Evolutionary conservation across 73 alveolate species (phyloP).

Genomic region (Tetrahymena thermophila): DNA sequence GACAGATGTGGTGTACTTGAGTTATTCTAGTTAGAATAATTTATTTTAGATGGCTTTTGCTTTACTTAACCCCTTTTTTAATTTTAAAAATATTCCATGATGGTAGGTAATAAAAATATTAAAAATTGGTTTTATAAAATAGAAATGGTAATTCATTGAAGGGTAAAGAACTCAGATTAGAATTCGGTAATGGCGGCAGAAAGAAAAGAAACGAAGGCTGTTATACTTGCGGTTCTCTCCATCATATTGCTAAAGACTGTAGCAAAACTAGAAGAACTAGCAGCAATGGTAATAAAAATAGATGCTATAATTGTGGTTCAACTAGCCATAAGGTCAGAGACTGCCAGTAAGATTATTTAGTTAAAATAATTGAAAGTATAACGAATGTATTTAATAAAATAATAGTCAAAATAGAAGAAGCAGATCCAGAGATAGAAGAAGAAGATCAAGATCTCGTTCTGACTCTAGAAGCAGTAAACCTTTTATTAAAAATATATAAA

Average conservation of each 20-base stretch:
- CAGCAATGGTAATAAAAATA: neutral
- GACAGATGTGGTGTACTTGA: neutral
- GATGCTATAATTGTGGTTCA: neutral
- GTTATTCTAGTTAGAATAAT: neutral
- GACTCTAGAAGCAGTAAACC: neutral
- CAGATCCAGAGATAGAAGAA: slow-evolving; percentile 3
- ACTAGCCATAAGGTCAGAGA: slow-evolving; percentile 3
- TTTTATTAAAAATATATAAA: neutral
- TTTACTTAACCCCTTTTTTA: neutral
- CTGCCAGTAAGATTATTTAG: neutral
- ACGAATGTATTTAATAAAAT: neutral
- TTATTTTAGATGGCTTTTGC: neutral
- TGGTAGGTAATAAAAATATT: neutral
- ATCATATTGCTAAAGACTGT: neutral
- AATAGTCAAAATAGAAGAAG: neutral
- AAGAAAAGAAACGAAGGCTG: neutral
- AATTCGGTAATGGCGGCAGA: slow-evolving; percentile 1
- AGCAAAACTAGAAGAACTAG: neutral
- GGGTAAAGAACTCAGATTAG: neutral
- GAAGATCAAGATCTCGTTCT: slow-evolving; percentile 1
- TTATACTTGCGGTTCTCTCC: neutral
- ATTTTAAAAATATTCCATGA: neutral
- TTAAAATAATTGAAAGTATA: neutral
- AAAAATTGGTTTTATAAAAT: neutral
- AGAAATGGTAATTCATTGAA: neutral